phyloP scores from a whole-genome alignment of 441 rosid species.

The Macaranga tanarius region DNA sequence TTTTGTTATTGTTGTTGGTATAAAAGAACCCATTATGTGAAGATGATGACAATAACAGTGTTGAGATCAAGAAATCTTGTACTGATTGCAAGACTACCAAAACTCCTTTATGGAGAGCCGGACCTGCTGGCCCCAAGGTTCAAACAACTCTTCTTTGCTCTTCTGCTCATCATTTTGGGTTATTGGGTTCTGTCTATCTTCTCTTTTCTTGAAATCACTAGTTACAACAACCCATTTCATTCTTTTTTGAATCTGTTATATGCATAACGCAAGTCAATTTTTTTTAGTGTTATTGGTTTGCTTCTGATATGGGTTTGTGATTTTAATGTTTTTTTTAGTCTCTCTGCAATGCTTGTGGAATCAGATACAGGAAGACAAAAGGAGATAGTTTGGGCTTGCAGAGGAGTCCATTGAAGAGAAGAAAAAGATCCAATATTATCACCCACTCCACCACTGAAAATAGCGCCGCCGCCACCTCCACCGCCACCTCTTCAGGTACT shows the following conservation, averaged over 20 bases:
- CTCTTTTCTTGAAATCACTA: background rate
- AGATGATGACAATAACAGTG: slow-evolving; percentile 18
- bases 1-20: background rate
- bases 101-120: slow-evolving; percentile 94
- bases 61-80: slow-evolving; percentile 47
- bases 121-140: slow-evolving; percentile 97
- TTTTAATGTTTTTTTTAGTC: slow-evolving; percentile 38
- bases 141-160: background rate
- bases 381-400: slow-evolving; percentile 30
- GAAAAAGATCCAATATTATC: slow-evolving; percentile 18
- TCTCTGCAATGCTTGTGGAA: slow-evolving; percentile 94
- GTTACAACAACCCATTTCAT: no score
- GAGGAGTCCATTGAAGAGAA: slow-evolving; percentile 36
- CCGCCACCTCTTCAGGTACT: background rate
- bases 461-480: background rate
- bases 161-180: background rate
- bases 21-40: slow-evolving; percentile 28
- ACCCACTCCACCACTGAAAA: background rate
- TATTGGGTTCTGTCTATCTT: background rate
- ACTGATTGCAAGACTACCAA: slow-evolving; percentile 71
- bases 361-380: slow-evolving; percentile 67
- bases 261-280: no score
- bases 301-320: background rate
- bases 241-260: background rate
- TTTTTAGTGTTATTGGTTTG: no score